phyloP scores from a whole-genome alignment of 2,329 filamentous ascomycete species.

The Phialophora macrospora region DNA sequence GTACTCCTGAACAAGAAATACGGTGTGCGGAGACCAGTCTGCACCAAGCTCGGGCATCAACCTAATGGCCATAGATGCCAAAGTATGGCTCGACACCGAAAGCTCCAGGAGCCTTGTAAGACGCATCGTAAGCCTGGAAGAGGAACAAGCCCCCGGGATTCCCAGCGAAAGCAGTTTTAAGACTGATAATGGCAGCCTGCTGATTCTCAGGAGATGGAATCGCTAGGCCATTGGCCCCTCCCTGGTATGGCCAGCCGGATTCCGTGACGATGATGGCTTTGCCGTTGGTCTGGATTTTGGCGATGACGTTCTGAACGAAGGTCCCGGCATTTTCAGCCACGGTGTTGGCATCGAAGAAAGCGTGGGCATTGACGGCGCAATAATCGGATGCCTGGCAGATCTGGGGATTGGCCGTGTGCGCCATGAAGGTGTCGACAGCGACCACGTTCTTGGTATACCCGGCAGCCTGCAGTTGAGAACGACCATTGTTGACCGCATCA shows the following conservation, averaged over 20 bases:
- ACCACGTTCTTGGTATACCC: constrained; percentile 77
- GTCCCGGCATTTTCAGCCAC: constrained; percentile 65
- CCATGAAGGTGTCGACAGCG: constrained; percentile 77
- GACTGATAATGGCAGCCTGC: constrained; percentile 65
- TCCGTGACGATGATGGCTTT: constrained; percentile 77
- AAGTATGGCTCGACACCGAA: constrained; percentile 78
- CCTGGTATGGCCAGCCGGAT: constrained; percentile 80
- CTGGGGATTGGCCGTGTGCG: constrained; percentile 67
- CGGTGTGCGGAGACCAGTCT: neutral
- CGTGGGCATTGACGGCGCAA: constrained; percentile 79
- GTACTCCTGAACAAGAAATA: constrained; percentile 7
- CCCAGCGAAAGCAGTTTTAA: constrained; percentile 63
- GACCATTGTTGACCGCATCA: constrained; percentile 62
- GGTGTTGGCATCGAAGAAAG: constrained; percentile 76
- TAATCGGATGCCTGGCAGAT: constrained; percentile 77
- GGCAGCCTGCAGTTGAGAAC: constrained; percentile 60
- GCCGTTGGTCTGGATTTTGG: constrained; percentile 50
- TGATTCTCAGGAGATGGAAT: constrained; percentile 72
- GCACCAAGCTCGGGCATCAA: neutral
- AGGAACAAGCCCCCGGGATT: constrained; percentile 65
- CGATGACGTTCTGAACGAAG: constrained; percentile 66
- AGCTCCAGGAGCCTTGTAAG: constrained; percentile 74
- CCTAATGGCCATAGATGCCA: constrained; percentile 55
- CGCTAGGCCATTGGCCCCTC: constrained; percentile 68
- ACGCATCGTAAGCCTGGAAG: constrained; percentile 79